phyloP scores from a whole-genome alignment of 129 eudicot species.

The Pittosporum tobira region DNA sequence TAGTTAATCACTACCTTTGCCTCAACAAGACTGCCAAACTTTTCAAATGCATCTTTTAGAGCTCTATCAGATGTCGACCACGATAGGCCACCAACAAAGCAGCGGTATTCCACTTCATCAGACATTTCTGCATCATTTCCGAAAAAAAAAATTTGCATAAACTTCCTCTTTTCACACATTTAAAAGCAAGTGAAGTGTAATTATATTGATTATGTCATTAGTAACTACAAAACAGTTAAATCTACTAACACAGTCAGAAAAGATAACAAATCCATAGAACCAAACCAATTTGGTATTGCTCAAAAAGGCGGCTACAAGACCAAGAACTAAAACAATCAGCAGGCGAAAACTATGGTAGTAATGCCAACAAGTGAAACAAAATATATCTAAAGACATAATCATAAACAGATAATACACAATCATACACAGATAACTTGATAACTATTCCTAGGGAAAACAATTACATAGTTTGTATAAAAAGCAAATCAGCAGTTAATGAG shows the following conservation, averaged over 20 bases:
- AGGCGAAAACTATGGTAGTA: too few species aligned
- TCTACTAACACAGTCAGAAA: neutral
- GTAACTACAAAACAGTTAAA: neutral
- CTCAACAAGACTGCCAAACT: constrained; percentile 86
- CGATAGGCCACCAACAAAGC: constrained; percentile 88
- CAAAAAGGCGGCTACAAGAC: too few species aligned
- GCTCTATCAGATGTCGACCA: constrained; percentile 93
- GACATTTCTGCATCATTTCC: constrained; percentile 47
- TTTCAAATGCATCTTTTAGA: constrained; percentile 71
- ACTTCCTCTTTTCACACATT: neutral
- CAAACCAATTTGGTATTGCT: neutral
- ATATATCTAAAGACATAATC: too few species aligned
- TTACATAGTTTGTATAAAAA: too few species aligned
- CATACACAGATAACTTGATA: too few species aligned
- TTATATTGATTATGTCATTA: neutral
- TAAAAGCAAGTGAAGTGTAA: neutral
- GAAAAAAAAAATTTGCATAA: neutral
- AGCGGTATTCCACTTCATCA: constrained; percentile 82
- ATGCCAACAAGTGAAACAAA: too few species aligned
- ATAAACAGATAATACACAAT: too few species aligned
- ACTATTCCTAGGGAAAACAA: too few species aligned
- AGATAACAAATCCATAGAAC: neutral
- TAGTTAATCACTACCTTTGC: constrained; percentile 53
- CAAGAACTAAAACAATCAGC: too few species aligned
- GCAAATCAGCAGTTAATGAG: too few species aligned